These are phyloP conservation scores for Fusarium xylarioides DNA, from an alignment of 2,329 filamentous ascomycete species.

Conservation along the genomic window DNA sequence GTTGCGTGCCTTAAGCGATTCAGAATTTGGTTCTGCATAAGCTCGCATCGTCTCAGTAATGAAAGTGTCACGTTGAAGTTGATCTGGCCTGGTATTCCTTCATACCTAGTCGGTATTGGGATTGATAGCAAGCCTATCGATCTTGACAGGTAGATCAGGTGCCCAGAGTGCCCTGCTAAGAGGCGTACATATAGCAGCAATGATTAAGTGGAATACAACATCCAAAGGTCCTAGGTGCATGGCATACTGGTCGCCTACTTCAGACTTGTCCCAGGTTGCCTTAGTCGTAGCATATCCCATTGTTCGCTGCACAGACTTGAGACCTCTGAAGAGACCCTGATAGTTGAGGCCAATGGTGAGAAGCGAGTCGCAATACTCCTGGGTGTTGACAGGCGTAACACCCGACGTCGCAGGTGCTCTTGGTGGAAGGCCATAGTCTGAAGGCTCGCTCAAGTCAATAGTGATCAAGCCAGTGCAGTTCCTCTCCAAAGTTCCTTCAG, in stretches of 20 bases:
- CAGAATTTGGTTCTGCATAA: too few species aligned
- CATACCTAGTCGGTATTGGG: background rate
- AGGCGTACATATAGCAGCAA: background rate
- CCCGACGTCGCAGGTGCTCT: background rate
- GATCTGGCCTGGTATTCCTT: background rate
- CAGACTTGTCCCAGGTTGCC: background rate
- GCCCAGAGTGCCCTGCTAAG: background rate
- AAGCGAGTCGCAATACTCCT: background rate
- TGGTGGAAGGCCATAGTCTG: background rate
- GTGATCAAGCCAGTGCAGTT: background rate
- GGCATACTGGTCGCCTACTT: background rate
- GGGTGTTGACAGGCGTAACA: background rate
- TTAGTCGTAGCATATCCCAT: slow-evolving; percentile 5
- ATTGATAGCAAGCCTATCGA: background rate
- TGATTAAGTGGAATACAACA: background rate
- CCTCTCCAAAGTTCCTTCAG: background rate
- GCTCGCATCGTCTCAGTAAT: background rate
- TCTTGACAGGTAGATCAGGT: background rate
- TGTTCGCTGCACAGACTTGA: background rate
- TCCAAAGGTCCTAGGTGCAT: background rate
- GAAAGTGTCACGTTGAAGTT: background rate
- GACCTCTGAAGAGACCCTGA: background rate
- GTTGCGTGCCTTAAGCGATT: too few species aligned
- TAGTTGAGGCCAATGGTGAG: background rate
- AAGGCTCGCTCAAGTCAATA: background rate